phyloP scores from a whole-genome alignment of 1,284 basidiomycete genomes.

The Neolentinus lepideus region DNA sequence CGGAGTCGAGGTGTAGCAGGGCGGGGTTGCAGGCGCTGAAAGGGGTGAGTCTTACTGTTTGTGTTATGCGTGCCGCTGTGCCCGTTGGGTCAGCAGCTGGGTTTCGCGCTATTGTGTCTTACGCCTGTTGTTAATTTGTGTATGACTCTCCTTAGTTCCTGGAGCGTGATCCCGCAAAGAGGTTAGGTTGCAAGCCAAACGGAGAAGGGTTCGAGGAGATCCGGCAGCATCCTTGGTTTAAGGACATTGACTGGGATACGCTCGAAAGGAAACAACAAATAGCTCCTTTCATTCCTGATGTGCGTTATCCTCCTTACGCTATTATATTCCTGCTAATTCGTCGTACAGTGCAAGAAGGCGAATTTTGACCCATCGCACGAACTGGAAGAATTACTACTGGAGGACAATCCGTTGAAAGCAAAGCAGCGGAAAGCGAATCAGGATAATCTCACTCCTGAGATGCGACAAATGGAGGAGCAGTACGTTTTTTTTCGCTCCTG shows the following conservation, averaged over 20 bases:
- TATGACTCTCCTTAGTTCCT: no score
- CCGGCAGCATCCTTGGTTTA: slow-evolving; percentile 84
- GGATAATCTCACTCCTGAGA: slow-evolving; percentile 83
- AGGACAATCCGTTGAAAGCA: slow-evolving; percentile 96
- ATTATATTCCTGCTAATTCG: slow-evolving; percentile 2
- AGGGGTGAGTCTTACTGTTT: slow-evolving; percentile 42
- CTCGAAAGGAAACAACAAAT: slow-evolving; percentile 75
- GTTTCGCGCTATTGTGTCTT: no score
- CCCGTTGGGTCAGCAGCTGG: no score
- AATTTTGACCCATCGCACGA: slow-evolving; percentile 99
- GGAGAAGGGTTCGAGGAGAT: slow-evolving; percentile 78
- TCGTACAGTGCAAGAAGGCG: slow-evolving; percentile 82
- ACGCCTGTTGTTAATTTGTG: no score
- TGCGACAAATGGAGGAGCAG: slow-evolving; percentile 98
- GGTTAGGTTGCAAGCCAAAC: slow-evolving; percentile 76
- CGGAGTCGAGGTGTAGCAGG: slow-evolving; percentile 62
- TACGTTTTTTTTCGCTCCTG: slow-evolving; percentile 32
- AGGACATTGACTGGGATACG: slow-evolving; percentile 79
- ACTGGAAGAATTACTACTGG: slow-evolving; percentile 89
- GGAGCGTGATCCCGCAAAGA: slow-evolving; percentile 77
- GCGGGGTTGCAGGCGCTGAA: slow-evolving; percentile 60
- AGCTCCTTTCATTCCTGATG: slow-evolving; percentile 91
- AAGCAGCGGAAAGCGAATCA: slow-evolving; percentile 88
- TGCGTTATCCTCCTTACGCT: slow-evolving; percentile 29
- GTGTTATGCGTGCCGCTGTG: slow-evolving; percentile 1